Conservation (phyloP, 2,329 filamentous ascomycete species). For the Penicillium glabrum region DNA sequence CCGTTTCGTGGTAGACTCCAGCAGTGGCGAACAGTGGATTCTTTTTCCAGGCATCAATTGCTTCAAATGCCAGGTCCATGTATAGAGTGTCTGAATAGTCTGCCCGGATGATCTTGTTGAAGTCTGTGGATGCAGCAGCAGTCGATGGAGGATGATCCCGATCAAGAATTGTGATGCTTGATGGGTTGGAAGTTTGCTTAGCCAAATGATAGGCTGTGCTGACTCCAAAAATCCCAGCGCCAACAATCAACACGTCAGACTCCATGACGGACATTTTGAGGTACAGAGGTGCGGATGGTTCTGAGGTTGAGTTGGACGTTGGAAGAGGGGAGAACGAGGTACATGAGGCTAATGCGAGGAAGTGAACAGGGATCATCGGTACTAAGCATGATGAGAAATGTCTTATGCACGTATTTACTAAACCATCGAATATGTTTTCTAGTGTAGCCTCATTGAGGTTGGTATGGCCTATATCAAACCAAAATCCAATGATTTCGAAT, state of each 20-base stretch:
- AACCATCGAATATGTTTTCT: no score
- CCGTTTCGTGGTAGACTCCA: slow-evolving; percentile 57
- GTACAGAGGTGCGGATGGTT: no score
- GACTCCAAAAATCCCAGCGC: slow-evolving; percentile 65
- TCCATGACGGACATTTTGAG: slow-evolving; percentile 5
- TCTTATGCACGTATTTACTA: no score
- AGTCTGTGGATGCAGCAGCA: slow-evolving; percentile 67
- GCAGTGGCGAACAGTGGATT: slow-evolving; percentile 58
- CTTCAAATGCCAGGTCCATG: slow-evolving; percentile 64
- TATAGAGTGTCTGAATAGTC: slow-evolving; percentile 68
- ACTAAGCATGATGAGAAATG: no score
- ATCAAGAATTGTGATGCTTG: slow-evolving; percentile 59
- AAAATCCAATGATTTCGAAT: no score
- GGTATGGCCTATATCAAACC: no score
- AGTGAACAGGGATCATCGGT: no score
- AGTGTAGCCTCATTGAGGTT: no score
- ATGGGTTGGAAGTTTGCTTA: slow-evolving; percentile 47
- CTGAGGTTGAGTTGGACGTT: no score
- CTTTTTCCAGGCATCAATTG: slow-evolving; percentile 60
- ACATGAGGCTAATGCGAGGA: no score
- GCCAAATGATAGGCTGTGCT: slow-evolving; percentile 66
- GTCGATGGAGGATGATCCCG: slow-evolving; percentile 52
- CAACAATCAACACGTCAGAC: slow-evolving; percentile 54
- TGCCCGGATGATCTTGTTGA: slow-evolving; percentile 70
- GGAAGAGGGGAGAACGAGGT: no score